A percentile compares a stretch with the other conserved stretches of the same genome.
Evolutionary conservation across 495 filamentous ascomycete species (phyloP).

Genomic region (Oidiodendron maius): DNA sequence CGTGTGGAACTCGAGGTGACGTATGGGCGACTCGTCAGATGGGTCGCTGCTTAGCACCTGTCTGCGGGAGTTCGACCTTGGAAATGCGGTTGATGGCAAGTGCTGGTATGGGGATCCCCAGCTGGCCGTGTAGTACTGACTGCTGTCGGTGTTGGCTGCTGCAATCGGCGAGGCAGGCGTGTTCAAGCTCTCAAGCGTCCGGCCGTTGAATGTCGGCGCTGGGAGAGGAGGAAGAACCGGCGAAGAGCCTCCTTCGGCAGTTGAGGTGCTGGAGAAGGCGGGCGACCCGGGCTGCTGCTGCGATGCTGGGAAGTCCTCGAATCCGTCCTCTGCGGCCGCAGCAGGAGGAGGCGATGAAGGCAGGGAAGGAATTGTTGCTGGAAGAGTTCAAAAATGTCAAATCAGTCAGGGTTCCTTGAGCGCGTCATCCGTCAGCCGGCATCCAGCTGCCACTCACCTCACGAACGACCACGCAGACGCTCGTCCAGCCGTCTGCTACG

Average conservation of each 20-base stretch:
- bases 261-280: conserved; percentile 47
- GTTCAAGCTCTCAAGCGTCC: conserved; percentile 39
- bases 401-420: neutral
- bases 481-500: conserved; percentile 45
- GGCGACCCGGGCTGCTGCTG: conserved; percentile 19
- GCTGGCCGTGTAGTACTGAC: conserved; percentile 54
- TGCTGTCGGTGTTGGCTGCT: conserved; percentile 8
- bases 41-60: conserved; percentile 42
- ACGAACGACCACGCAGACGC: conserved; percentile 53
- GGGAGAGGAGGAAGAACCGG: conserved; percentile 48
- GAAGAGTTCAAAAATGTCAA: neutral
- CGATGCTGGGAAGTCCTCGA: conserved; percentile 12
- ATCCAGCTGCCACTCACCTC: conserved; percentile 39
- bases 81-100: conserved; percentile 33
- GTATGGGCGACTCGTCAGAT: conserved; percentile 45
- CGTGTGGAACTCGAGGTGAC: conserved; percentile 38
- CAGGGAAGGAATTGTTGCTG: conserved; percentile 44
- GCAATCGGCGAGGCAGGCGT: conserved; percentile 32
- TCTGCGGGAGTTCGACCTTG: conserved; percentile 31
- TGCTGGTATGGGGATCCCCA: conserved; percentile 69
- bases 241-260: conserved; percentile 42
- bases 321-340: conserved; percentile 45
- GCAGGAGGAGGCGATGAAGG: conserved; percentile 43
- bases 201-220: conserved; percentile 40
- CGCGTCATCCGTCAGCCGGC: neutral